A percentile compares a stretch with the other conserved stretches of the same genome.
phyloP scores from a whole-genome alignment of 2,329 filamentous ascomycete species.

The Pseudogymnoascus destructans region DNA sequence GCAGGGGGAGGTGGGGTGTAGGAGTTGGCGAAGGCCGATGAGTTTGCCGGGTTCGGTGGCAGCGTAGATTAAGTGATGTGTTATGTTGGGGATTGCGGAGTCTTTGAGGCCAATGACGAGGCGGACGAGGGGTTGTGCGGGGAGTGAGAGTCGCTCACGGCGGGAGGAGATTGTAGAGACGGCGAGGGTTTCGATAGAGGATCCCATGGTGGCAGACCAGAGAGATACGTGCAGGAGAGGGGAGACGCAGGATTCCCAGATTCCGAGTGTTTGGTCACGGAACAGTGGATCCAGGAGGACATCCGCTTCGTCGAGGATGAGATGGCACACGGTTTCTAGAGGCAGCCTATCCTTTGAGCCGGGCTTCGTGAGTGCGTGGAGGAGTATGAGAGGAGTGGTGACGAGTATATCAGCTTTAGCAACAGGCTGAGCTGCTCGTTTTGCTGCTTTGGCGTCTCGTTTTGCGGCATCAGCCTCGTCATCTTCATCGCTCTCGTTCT shows the following conservation, averaged over 20 bases:
- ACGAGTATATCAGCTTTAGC: constrained; percentile 70
- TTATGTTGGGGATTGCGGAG: constrained; percentile 82
- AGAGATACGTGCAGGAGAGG: constrained; percentile 60
- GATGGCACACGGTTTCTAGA: constrained; percentile 54
- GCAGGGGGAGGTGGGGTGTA: constrained; percentile 57
- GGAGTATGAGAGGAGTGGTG: constrained; percentile 64
- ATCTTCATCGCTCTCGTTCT: constrained; percentile 27
- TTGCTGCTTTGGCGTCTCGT: constrained; percentile 21
- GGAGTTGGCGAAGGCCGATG: constrained; percentile 74
- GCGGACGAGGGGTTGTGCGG: constrained; percentile 46
- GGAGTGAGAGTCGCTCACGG: constrained; percentile 29
- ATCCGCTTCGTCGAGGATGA: constrained; percentile 89
- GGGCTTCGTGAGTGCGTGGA: constrained; percentile 53
- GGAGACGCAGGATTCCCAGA: constrained; percentile 70
- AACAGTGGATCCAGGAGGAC: constrained; percentile 87
- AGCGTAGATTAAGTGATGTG: constrained; percentile 79
- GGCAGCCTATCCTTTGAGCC: constrained; percentile 30
- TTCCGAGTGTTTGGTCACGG: constrained; percentile 69
- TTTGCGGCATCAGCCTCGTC: constrained; percentile 21
- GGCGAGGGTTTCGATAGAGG: constrained; percentile 72
- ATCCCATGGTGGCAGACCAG: constrained; percentile 97
- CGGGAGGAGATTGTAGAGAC: constrained; percentile 51
- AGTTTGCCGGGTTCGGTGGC: constrained; percentile 91
- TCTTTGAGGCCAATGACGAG: constrained; percentile 95
- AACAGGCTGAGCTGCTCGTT: constrained; percentile 31